Base-by-base conservation (phyloP, 805 yeast species). In the Ascoidea asiatica region DNA sequence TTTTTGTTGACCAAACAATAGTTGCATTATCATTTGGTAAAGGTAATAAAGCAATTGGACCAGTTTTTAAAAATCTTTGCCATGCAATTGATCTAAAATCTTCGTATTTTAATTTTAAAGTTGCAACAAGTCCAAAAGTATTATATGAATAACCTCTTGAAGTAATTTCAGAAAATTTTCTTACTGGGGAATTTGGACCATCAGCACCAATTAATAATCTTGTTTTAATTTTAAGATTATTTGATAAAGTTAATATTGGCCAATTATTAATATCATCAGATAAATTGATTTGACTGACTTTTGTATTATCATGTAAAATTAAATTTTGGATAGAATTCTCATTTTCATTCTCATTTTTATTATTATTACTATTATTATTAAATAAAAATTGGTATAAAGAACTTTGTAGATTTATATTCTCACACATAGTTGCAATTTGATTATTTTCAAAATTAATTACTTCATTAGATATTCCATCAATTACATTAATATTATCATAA, bases 201-300 rank as follows among this genome's bases (percentile, higher is more conserved):
- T 92, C 98, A 37, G 96, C 95, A 6, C 98, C 98, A 15, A 92
- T 76, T 19, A 89, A 65, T n/a, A 89, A 66, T 44, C 95, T 69
- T 0, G 95, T 73, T 54, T 75, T 73, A 43, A 80, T 67, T 11
- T 56, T 50, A 13, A 73, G 72, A 1, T 95, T 97, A 49, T 73
- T 73, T 13, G 75, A 73, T 13, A 89, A 65, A 21, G 72, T 66
- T 13, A 90, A 79, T 6, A 77, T 56, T 1, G 97, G 97, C 95
- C 96, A 86, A 41, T 76, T 74, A 21, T 63, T 62, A 0, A 59
- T 45, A 48, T 53, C 44, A 40, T 50, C 46, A 38, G 56, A 44
- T n/a, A n/a, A n/a, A 5, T 60, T 50, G 38, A 86, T 86, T 3
- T 62, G 63, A 11, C 68, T 65, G 5, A 89, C 95, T 60, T 77